These are phyloP conservation scores for Achaetomium macrosporum DNA, from an alignment of 2,329 filamentous ascomycete species.

Conservation along the genomic window DNA sequence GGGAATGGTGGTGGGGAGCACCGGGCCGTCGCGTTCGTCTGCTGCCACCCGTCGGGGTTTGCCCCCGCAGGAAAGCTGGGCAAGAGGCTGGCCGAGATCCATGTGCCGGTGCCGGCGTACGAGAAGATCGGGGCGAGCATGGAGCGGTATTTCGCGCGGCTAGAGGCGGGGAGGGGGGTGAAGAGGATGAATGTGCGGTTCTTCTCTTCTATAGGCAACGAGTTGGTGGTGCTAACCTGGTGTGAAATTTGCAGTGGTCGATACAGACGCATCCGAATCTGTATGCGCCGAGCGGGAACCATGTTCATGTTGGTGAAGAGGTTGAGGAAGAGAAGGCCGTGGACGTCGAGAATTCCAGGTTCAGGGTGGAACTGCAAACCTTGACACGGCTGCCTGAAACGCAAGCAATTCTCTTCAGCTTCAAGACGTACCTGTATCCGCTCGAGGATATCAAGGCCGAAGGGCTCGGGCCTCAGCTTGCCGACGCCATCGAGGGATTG, in stretches of 20 bases:
- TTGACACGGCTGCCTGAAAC: constrained; percentile 44
- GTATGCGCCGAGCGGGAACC: constrained; percentile 36
- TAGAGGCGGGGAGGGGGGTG: constrained; percentile 43
- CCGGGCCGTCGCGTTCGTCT: constrained; percentile 42
- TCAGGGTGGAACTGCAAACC: constrained; percentile 48
- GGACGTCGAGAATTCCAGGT: constrained; percentile 35
- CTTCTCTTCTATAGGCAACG: background rate
- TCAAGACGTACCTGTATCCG: constrained; percentile 51
- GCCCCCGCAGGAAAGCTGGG: constrained; percentile 47
- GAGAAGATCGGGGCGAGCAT: constrained; percentile 50
- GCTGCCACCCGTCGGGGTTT: constrained; percentile 49
- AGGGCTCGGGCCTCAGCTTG: constrained; percentile 41
- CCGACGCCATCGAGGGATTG: constrained; percentile 49
- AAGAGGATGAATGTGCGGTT: constrained; percentile 45
- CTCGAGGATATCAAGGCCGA: constrained; percentile 44
- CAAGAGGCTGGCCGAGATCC: constrained; percentile 43
- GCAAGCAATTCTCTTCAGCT: constrained; percentile 45
- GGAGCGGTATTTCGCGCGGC: constrained; percentile 46
- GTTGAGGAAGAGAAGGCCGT: constrained; percentile 33
- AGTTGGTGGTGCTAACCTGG: background rate
- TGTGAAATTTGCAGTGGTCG: constrained; percentile 37
- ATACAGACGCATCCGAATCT: constrained; percentile 40
- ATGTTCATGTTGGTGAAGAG: constrained; percentile 31
- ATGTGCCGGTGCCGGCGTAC: constrained; percentile 48
- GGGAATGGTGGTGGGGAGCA: constrained; percentile 32